Conservation (phyloP, 108 stramenopile genomes). For the Discostella stelligeroides region DNA sequence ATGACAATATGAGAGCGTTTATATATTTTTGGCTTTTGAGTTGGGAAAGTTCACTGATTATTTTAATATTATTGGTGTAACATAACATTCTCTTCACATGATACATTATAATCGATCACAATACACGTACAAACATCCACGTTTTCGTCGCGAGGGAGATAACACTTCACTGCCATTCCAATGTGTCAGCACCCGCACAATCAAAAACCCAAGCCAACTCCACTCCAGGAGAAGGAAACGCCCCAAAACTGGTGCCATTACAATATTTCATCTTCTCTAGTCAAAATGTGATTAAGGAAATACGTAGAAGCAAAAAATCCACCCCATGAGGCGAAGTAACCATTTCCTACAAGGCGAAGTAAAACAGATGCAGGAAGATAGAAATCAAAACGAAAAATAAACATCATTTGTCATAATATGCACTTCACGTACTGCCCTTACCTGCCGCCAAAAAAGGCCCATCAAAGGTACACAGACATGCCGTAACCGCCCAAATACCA, state of each 20-base stretch:
- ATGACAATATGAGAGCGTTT: too few species aligned
- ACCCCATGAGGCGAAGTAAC: constrained; percentile 71
- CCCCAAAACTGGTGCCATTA: constrained; percentile 2
- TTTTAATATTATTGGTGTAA: too few species aligned
- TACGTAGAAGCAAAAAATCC: constrained; percentile 36
- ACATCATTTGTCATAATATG: background rate
- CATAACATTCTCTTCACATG: too few species aligned
- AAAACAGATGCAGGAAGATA: background rate
- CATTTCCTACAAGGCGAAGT: constrained; percentile 47
- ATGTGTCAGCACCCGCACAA: too few species aligned
- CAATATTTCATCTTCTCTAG: constrained; percentile 39
- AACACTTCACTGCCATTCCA: too few species aligned
- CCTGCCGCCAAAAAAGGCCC: constrained; percentile 56
- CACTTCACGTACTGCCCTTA: constrained; percentile 4
- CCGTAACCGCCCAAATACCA: constrained; percentile 29
- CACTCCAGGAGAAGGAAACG: background rate
- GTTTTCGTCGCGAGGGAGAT: too few species aligned
- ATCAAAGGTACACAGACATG: constrained; percentile 53
- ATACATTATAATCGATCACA: too few species aligned
- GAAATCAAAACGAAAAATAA: background rate
- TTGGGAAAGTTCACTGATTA: too few species aligned
- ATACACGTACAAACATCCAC: too few species aligned
- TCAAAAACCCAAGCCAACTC: background rate
- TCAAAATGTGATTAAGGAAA: constrained; percentile 27
- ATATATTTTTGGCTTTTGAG: too few species aligned